phyloP scores from a whole-genome alignment of 2,329 filamentous ascomycete genomes.

The Lachnellula arida region DNA sequence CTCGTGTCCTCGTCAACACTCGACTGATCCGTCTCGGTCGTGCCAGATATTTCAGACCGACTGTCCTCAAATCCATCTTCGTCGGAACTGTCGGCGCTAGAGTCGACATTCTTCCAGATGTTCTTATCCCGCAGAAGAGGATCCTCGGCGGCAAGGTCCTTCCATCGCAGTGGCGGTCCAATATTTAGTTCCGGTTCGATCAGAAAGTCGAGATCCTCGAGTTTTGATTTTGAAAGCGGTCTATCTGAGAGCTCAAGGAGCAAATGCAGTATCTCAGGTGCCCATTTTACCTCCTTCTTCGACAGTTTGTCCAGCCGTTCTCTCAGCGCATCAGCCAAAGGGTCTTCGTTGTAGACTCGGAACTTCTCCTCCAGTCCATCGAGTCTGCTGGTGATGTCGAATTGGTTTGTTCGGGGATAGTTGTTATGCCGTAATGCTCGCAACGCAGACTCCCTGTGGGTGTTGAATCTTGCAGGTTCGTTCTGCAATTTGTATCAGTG shows the following conservation, averaged over 20 bases:
- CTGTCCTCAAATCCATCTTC: conserved; percentile 33
- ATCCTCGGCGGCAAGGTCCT: conserved; percentile 72
- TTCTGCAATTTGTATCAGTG: conserved; percentile 24
- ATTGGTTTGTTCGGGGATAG: conserved; percentile 68
- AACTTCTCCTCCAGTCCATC: conserved; percentile 83
- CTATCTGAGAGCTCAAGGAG: conserved; percentile 77
- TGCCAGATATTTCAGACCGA: conserved; percentile 34
- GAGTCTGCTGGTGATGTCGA: conserved; percentile 61
- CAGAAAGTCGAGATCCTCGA: conserved; percentile 58
- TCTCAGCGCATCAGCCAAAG: conserved; percentile 65
- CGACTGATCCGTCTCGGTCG: conserved; percentile 29
- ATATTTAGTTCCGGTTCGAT: conserved; percentile 41
- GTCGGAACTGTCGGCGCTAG: conserved; percentile 58
- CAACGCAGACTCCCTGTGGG: conserved; percentile 45
- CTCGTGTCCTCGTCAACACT: conserved; percentile 27
- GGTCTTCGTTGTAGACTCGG: conserved; percentile 71
- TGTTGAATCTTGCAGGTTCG: conserved; percentile 36
- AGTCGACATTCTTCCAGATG: conserved; percentile 69
- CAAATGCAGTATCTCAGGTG: conserved; percentile 74
- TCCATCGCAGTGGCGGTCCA: conserved; percentile 62
- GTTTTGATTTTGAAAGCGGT: conserved; percentile 64
- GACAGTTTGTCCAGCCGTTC: conserved; percentile 56
- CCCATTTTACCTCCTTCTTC: conserved; percentile 53
- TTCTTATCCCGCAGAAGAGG: conserved; percentile 62
- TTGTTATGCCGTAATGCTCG: conserved; percentile 50